Percentiles rank a stretch among this genome's conserved stretches.
Conservation (phyloP, 2,329 filamentous ascomycete genomes). For the Sclerotinia minor region DNA sequence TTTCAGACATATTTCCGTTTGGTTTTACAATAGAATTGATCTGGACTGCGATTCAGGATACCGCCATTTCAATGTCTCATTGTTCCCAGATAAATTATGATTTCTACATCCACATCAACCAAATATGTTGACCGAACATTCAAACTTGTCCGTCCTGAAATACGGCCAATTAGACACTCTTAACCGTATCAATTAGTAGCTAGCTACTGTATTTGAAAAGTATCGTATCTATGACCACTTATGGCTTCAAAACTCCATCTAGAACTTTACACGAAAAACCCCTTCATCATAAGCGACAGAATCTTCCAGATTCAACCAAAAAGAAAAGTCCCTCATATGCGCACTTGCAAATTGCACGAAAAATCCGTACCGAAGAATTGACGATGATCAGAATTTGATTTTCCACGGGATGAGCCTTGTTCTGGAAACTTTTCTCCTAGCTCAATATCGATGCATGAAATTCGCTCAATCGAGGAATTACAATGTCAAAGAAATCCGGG, state of each 20-base stretch:
- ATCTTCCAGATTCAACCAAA: slow-evolving; percentile 13
- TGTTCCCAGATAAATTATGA: neutral
- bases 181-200: neutral
- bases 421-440: slow-evolving; percentile 18
- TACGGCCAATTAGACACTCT: neutral
- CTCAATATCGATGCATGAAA: slow-evolving; percentile 13
- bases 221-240: neutral
- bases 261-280: slow-evolving; percentile 15
- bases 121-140: neutral
- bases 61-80: slow-evolving; percentile 21
- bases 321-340: slow-evolving; percentile 1
- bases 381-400: slow-evolving; percentile 5
- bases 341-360: neutral
- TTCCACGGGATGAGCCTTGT: slow-evolving; percentile 15
- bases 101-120: slow-evolving; percentile 10
- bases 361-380: slow-evolving; percentile 4
- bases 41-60: slow-evolving; percentile 10
- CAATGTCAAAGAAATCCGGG: slow-evolving; percentile 38
- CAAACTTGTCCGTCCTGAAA: neutral
- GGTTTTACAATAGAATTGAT: neutral
- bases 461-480: slow-evolving; percentile 31
- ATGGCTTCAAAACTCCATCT: neutral
- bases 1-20: neutral
- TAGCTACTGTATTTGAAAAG: neutral
- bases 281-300: slow-evolving; percentile 18